phyloP scores from a whole-genome alignment of 2,329 filamentous ascomycete genomes.

The Stagonosporopsis tanaceti region DNA sequence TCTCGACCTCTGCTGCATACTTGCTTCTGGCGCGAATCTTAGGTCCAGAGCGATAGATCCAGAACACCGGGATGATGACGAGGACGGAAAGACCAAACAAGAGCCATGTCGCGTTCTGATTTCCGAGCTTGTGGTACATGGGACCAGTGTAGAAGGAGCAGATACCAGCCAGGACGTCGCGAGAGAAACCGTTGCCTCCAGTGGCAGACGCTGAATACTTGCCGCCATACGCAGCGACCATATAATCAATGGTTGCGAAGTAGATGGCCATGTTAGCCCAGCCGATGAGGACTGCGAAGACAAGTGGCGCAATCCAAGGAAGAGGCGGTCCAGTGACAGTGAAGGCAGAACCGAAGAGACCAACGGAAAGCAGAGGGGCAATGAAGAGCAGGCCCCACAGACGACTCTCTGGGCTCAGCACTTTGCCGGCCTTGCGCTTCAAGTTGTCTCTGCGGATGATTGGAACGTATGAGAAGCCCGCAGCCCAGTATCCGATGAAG shows the following conservation, averaged over 20 bases:
- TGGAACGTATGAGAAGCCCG: conserved; percentile 66
- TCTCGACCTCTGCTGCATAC: conserved; percentile 35
- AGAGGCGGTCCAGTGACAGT: conserved; percentile 63
- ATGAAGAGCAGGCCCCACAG: conserved; percentile 71
- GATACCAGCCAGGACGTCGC: conserved; percentile 77
- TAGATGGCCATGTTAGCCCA: conserved; percentile 76
- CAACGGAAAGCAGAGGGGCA: conserved; percentile 67
- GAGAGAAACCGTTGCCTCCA: conserved; percentile 76
- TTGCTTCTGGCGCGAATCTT: conserved; percentile 54
- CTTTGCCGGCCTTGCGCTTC: conserved; percentile 54
- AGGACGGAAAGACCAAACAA: conserved; percentile 59
- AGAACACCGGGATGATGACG: conserved; percentile 62
- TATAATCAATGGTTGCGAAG: conserved; percentile 81
- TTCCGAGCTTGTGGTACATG: conserved; percentile 42
- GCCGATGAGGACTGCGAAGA: conserved; percentile 62
- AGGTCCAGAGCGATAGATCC: conserved; percentile 65
- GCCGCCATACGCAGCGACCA: conserved; percentile 75
- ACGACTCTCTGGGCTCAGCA: conserved; percentile 68
- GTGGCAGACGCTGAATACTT: conserved; percentile 76
- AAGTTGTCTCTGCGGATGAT: conserved; percentile 58
- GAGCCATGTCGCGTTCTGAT: conserved; percentile 45
- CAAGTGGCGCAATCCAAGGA: conserved; percentile 66
- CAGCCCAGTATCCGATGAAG: conserved; percentile 70
- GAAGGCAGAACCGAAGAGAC: conserved; percentile 74
- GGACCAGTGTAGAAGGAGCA: conserved; percentile 64